Evolutionary conservation across 2,329 filamentous ascomycete species (phyloP).

Genomic region (Amylocarpus encephaloides): DNA sequence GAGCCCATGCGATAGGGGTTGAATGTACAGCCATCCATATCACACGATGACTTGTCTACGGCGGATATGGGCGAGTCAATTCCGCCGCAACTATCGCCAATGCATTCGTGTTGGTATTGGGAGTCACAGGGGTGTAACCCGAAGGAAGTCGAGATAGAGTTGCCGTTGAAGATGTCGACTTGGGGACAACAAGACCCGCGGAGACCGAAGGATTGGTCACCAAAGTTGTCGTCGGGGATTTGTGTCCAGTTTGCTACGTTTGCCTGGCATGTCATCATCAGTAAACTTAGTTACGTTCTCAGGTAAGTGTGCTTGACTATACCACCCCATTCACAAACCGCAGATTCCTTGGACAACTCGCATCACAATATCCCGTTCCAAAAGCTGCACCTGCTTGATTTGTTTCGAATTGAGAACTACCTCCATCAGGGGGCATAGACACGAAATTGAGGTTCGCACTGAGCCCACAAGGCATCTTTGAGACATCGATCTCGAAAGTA

Average conservation of each 20-base stretch:
- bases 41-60: conserved; percentile 26
- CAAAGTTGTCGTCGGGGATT: conserved; percentile 29
- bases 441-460: not conserved
- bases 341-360: conserved; percentile 47
- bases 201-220: conserved; percentile 43
- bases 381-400: conserved; percentile 3
- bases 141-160: conserved; percentile 47
- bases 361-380: conserved; percentile 46
- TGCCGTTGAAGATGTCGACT: conserved; percentile 49
- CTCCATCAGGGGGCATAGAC: conserved; percentile 1
- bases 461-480: conserved; percentile 33
- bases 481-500: conserved; percentile 67
- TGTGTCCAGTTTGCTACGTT: conserved; percentile 14
- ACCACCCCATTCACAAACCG: conserved; percentile 49
- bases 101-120: conserved; percentile 38
- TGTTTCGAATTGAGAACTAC: not conserved
- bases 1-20: conserved; percentile 3
- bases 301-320: conserved; percentile 8
- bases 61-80: conserved; percentile 38
- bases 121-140: conserved; percentile 50
- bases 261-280: conserved; percentile 5
- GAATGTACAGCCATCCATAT: conserved; percentile 2
- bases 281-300: not conserved
- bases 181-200: conserved; percentile 58
- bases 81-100: conserved; percentile 29